Evolutionary conservation across 257 asterid genomes (phyloP).

Genomic region (Penstemon newberryi): DNA sequence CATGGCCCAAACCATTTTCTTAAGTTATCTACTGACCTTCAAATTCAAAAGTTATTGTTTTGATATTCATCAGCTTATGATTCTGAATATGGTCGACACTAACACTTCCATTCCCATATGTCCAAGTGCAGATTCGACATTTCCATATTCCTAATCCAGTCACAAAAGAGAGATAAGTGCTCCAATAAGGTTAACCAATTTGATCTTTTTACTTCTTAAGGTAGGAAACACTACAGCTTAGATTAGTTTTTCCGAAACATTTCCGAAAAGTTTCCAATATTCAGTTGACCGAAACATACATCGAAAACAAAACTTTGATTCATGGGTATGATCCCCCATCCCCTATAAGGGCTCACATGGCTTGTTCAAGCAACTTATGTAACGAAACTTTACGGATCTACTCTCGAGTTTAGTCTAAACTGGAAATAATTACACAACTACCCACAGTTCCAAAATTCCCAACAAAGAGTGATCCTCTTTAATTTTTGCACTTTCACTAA

Average conservation of each 20-base stretch:
- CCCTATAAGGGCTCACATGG: slow-evolving; percentile 5
- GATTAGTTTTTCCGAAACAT: not conserved
- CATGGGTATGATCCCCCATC: not conserved
- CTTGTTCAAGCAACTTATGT: slow-evolving; percentile 26
- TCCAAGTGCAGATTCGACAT: slow-evolving; percentile 91
- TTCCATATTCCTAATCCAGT: slow-evolving; percentile 85
- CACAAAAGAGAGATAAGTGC: slow-evolving; percentile 42
- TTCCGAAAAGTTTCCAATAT: not conserved
- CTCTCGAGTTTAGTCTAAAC: slow-evolving; percentile 5
- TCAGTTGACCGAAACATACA: not conserved
- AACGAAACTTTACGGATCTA: slow-evolving; percentile 28
- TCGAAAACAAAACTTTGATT: not conserved
- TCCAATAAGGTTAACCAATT: slow-evolving; percentile 21
- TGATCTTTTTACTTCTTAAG: slow-evolving; percentile 1
- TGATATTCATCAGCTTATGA: slow-evolving; percentile 59
- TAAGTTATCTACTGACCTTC: slow-evolving; percentile 60
- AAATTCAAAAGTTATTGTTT: slow-evolving; percentile 51
- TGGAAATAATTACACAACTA: slow-evolving; percentile 11
- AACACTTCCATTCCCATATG: slow-evolving; percentile 56
- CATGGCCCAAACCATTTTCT: not conserved
- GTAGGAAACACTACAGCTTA: not conserved
- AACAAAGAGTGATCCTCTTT: not conserved
- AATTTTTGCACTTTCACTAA: slow-evolving; percentile 11
- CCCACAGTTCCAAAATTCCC: slow-evolving; percentile 10
- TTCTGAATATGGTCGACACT: slow-evolving; percentile 54